Conservation (phyloP, 176 grass and related monocot genomes). For the Oryza australiensis region DNA sequence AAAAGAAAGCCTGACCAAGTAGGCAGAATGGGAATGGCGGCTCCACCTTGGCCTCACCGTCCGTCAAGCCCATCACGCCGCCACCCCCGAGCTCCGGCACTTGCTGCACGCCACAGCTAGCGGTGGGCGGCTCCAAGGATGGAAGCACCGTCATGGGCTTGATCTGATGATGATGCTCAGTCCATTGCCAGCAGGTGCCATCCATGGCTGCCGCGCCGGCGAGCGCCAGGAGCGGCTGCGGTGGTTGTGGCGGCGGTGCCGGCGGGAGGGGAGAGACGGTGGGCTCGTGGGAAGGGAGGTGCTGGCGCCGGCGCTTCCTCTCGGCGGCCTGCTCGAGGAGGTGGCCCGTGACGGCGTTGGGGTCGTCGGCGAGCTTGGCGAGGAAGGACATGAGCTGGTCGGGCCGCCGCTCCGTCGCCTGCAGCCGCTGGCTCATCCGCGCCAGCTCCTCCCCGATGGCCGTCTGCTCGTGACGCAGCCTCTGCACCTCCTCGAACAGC, state of each 20-base stretch:
- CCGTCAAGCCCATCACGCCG: conserved; percentile 17
- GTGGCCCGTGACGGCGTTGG: conserved; percentile 36
- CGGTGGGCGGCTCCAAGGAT: conserved; percentile 11
- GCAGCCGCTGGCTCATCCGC: conserved; percentile 55
- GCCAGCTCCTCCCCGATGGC: conserved; percentile 59
- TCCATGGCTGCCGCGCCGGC: conserved; percentile 8
- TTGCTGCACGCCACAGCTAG: conserved; percentile 21
- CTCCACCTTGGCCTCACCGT: conserved; percentile 12
- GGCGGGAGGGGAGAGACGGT: not conserved
- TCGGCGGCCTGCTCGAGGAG: conserved; percentile 44
- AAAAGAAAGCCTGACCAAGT: conserved; percentile 63
- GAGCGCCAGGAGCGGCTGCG: not conserved
- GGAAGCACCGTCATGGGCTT: not conserved
- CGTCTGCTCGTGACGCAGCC: conserved; percentile 56
- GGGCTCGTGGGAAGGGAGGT: not conserved
- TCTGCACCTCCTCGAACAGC: conserved; percentile 45
- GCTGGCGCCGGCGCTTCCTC: conserved; percentile 43
- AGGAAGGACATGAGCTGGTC: conserved; percentile 70
- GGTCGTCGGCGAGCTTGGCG: conserved; percentile 48
- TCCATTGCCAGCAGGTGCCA: conserved; percentile 23
- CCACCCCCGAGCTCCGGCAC: conserved; percentile 36
- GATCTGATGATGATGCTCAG: conserved; percentile 27
- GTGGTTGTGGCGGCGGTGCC: not conserved
- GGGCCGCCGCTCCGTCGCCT: conserved; percentile 59
- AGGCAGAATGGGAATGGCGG: conserved; percentile 67